phyloP scores from a whole-genome alignment of 2,329 filamentous ascomycete genomes.

The Calycina herbarum region DNA sequence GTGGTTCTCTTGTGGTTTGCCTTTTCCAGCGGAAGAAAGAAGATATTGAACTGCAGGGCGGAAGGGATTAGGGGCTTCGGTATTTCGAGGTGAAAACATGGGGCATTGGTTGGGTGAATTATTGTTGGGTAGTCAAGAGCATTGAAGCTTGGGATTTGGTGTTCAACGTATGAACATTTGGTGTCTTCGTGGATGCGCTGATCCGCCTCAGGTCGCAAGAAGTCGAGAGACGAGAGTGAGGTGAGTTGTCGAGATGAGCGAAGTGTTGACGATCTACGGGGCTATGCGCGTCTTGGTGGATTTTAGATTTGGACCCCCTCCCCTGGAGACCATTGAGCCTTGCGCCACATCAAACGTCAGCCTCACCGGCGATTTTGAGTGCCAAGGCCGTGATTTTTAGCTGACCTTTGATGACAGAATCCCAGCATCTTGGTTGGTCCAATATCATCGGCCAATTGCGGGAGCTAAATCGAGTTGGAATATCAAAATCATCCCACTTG shows the following conservation, averaged over 20 bases:
- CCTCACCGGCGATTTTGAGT: too few species aligned
- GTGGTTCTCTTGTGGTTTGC: conserved; percentile 24
- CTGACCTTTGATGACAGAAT: not conserved
- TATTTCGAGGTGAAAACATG: conserved; percentile 37
- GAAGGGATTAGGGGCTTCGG: conserved; percentile 38
- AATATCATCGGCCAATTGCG: not conserved
- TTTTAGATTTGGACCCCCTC: too few species aligned
- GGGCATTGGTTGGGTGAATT: conserved; percentile 10
- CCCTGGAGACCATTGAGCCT: too few species aligned
- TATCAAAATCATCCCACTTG: conserved; percentile 18
- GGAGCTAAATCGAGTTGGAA: not conserved
- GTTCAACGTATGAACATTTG: not conserved
- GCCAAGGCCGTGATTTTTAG: too few species aligned
- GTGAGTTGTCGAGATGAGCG: too few species aligned
- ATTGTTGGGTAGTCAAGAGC: not conserved
- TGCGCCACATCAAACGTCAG: too few species aligned
- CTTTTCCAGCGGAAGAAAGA: conserved; percentile 16
- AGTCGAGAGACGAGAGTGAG: too few species aligned
- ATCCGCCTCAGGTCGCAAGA: too few species aligned
- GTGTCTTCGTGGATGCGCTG: too few species aligned
- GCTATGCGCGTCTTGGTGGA: too few species aligned
- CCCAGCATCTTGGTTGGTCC: not conserved
- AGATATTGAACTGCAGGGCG: conserved; percentile 43
- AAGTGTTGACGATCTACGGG: too few species aligned
- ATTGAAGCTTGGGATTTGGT: conserved; percentile 1